Conservation (phyloP, 1,284 basidiomycete species). For the Microbotryum lychnidis-dioicae region DNA sequence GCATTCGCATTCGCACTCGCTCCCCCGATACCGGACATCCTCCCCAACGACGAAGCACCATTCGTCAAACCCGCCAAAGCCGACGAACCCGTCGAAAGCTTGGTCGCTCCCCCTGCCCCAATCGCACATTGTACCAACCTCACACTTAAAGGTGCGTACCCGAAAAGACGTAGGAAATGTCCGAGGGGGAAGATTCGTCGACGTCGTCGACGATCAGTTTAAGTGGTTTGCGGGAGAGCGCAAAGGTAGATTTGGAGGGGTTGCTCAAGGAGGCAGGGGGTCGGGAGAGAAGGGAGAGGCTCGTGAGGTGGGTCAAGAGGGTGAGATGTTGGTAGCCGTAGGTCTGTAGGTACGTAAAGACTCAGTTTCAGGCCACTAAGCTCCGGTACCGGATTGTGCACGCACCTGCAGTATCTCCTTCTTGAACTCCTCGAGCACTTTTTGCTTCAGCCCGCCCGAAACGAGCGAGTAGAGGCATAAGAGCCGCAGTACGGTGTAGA, state of each 20-base stretch:
- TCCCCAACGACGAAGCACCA: constrained; percentile 30
- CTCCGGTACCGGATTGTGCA: neutral
- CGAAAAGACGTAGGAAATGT: constrained; percentile 92
- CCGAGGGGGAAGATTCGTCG: constrained; percentile 63
- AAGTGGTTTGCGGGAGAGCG: constrained; percentile 68
- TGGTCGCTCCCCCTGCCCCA: constrained; percentile 51
- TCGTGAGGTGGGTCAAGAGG: constrained; percentile 53
- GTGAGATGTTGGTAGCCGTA: constrained; percentile 89
- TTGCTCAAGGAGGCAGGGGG: neutral
- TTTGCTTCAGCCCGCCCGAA: constrained; percentile 75
- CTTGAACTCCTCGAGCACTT: constrained; percentile 78
- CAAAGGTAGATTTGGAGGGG: constrained; percentile 50
- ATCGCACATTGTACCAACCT: constrained; percentile 81
- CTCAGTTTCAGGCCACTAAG: neutral
- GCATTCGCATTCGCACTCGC: constrained; percentile 52
- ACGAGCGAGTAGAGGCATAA: constrained; percentile 79
- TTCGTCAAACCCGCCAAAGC: constrained; percentile 25
- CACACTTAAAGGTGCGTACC: constrained; percentile 87
- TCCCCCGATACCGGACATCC: constrained; percentile 57
- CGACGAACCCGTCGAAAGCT: constrained; percentile 40
- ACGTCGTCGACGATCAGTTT: constrained; percentile 83
- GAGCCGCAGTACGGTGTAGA: constrained; percentile 67
- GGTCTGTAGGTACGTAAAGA: constrained; percentile 47
- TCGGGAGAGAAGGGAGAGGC: constrained; percentile 42
- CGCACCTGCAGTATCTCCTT: constrained; percentile 79